Conservation (phyloP, 2,329 filamentous ascomycete species). For the Colletotrichum euphorbiae region DNA sequence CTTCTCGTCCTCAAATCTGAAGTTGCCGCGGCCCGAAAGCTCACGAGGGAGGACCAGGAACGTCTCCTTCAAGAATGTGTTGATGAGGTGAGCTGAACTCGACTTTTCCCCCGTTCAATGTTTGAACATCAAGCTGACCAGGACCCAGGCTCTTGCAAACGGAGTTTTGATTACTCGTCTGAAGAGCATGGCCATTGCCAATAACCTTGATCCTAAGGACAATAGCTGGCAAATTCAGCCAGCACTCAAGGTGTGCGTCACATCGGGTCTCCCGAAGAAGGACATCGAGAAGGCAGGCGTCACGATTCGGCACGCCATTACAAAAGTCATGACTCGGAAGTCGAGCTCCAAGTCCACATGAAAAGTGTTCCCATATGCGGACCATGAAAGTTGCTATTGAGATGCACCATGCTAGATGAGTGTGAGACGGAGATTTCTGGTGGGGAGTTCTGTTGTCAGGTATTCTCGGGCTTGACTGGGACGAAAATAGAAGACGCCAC, state of each 20-base stretch:
- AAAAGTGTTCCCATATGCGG: neutral
- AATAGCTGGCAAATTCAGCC: constrained; percentile 78
- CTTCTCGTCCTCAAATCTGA: constrained; percentile 86
- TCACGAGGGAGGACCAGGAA: constrained; percentile 83
- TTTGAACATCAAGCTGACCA: constrained; percentile 18
- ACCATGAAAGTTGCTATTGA: constrained; percentile 40
- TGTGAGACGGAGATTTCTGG: neutral
- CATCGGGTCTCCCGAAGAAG: constrained; percentile 88
- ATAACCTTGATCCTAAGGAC: constrained; percentile 74
- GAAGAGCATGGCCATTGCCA: constrained; percentile 78
- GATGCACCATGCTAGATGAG: constrained; percentile 8
- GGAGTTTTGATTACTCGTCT: constrained; percentile 89
- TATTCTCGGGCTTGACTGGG: neutral
- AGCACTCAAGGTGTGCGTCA: constrained; percentile 91
- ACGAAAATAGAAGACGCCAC: constrained; percentile 1
- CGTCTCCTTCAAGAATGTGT: constrained; percentile 87
- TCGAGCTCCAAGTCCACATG: constrained; percentile 53
- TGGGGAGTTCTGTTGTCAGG: neutral
- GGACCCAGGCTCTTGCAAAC: constrained; percentile 80
- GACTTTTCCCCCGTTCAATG: neutral
- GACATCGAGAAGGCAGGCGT: constrained; percentile 95
- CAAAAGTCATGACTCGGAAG: constrained; percentile 84
- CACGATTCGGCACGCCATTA: constrained; percentile 90
- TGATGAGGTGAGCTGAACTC: constrained; percentile 80
- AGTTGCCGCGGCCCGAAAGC: constrained; percentile 75